These are phyloP conservation scores for Xylariaceae sp. DNA, from an alignment of 2,329 filamentous ascomycete species.

Conservation along the genomic window DNA sequence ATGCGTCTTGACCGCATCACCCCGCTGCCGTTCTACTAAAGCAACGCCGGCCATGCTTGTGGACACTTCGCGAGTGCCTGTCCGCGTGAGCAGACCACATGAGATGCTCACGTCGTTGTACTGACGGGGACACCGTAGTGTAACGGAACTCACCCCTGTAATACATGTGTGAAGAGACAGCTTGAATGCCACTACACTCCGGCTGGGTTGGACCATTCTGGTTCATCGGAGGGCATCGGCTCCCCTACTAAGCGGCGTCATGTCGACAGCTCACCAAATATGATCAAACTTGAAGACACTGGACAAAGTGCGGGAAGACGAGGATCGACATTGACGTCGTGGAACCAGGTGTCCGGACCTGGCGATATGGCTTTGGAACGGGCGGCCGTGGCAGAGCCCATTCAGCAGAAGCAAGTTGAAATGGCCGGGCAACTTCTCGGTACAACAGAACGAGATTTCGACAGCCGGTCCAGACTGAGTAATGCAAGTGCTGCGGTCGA, in stretches of 20 bases:
- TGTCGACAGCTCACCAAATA: slow-evolving; percentile 29
- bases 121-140: slow-evolving; percentile 43
- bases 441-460: slow-evolving; percentile 29
- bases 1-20: too few species aligned
- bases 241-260: slow-evolving; percentile 38
- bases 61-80: too few species aligned
- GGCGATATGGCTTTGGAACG: slow-evolving; percentile 18
- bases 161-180: slow-evolving; percentile 54
- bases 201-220: slow-evolving; percentile 28
- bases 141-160: slow-evolving; percentile 57
- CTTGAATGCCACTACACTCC: slow-evolving; percentile 45
- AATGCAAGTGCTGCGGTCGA: slow-evolving; percentile 49
- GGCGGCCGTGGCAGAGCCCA: slow-evolving; percentile 13
- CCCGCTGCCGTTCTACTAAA: too few species aligned
- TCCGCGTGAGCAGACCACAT: not conserved
- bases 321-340: slow-evolving; percentile 23
- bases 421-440: slow-evolving; percentile 17
- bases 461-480: slow-evolving; percentile 36
- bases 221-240: slow-evolving; percentile 33
- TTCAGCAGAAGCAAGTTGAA: slow-evolving; percentile 20
- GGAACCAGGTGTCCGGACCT: slow-evolving; percentile 22
- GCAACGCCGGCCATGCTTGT: too few species aligned
- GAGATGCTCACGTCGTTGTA: slow-evolving; percentile 13
- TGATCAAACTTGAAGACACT: slow-evolving; percentile 27
- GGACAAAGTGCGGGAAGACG: slow-evolving; percentile 28